Evolutionary conservation across 1,139 yeast species (phyloP).

Genomic region (Zygosaccharomyces sapae): DNA sequence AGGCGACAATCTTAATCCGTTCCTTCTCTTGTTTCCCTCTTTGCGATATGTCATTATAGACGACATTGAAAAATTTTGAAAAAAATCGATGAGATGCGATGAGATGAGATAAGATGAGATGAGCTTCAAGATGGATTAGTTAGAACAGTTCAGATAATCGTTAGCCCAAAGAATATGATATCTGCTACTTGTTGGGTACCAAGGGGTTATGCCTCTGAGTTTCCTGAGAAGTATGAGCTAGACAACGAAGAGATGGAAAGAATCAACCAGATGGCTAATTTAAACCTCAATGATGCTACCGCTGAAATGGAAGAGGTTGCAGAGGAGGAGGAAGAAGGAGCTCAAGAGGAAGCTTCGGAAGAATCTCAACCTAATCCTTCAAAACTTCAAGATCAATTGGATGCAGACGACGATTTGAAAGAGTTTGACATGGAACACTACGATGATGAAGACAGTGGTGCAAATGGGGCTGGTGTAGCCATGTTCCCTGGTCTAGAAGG

Average conservation of each 20-base stretch:
- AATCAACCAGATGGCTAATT: constrained; percentile 77
- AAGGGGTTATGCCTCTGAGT: constrained; percentile 89
- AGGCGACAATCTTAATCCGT: too few relatives aligned
- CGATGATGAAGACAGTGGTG: constrained; percentile 55
- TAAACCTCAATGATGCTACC: constrained; percentile 73
- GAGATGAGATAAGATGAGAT: constrained; percentile 18
- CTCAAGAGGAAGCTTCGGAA: constrained; percentile 25
- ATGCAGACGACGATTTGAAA: constrained; percentile 75
- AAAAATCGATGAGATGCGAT: constrained; percentile 6
- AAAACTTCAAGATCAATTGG: constrained; percentile 49
- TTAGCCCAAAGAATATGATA: constrained; percentile 49
- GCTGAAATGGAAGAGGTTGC: constrained; percentile 48
- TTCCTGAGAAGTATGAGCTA: constrained; percentile 82
- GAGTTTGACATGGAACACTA: constrained; percentile 84
- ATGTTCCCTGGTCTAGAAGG: constrained; percentile 71
- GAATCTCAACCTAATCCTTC: constrained; percentile 22
- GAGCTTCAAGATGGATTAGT: constrained; percentile 1
- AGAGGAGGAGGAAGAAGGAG: constrained; percentile 30
- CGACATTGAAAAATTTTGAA: constrained; percentile 19
- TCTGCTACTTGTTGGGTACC: constrained; percentile 96
- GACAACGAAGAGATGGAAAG: constrained; percentile 92
- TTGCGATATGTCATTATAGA: constrained; percentile 4
- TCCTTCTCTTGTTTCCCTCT: too few relatives aligned
- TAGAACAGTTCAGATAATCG: not conserved
- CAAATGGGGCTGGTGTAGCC: constrained; percentile 47